Base-by-base conservation (phyloP, 768 basidiomycete species). In the Suillus variegatus region DNA sequence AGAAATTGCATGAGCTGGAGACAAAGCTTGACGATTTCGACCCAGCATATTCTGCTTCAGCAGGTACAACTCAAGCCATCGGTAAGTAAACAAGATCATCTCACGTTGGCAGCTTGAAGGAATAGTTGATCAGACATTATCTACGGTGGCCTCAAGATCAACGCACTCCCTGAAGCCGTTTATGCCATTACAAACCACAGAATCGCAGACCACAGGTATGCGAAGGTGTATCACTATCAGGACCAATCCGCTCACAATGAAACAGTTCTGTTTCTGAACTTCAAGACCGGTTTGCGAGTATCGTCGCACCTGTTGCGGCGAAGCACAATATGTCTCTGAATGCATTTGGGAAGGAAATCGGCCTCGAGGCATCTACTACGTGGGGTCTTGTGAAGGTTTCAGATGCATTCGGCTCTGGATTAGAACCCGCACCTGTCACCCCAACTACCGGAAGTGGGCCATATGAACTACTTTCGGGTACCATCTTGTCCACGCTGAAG, bases 151-250 rank as follows among this genome's bases (percentile, higher is more conserved):
- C 76, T 77, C 1, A 85, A 85, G 74, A 73, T 78, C 51, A 84
- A 85, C 64, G 82, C 82, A 1, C 74, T 85, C 13, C 82, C 83
- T 0, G 84, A 85, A 66, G 73, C 72, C 40, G 78, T 71, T 18
- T 78, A 71, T 65, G 79, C 78, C 7, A 63, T 81, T 25, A 71
- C 71, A 46, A 78, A 81, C 61, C 70, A 79, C 60, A 73, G 77
- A 10, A 69, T 81, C 62, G 76, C 72, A 43, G 75, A 75, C 12
- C 73, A 79, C 63, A 79, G 58, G 58, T 60, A 60, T 43, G 25
- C 69, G 20, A 74, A 71, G 6, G 13, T 18, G 41, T 18, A 8
- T 13, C 25, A 2, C 43, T 6, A 3, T 40, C 2, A 43, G 38
- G 4, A 25, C 46, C 20, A 40, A 12, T 62, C n/a, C 6, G 6